phyloP scores from a whole-genome alignment of 1,139 yeast species.

The Tardiomyces blankii region DNA sequence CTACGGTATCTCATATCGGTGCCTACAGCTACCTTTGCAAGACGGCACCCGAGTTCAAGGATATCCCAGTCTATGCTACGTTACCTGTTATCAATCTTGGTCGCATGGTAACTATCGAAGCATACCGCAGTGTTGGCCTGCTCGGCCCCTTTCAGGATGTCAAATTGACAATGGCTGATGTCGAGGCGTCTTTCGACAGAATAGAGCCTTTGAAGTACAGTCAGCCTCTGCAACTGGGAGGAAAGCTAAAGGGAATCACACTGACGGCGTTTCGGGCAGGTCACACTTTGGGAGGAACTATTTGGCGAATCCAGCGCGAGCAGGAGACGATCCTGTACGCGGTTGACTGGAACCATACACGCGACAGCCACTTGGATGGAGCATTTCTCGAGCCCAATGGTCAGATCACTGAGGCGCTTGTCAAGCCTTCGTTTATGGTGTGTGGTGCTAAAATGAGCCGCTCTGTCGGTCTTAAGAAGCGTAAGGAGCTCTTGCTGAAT shows the following conservation, averaged over 20 bases:
- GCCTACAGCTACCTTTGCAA: slow-evolving; percentile 63
- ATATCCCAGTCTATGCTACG: slow-evolving; percentile 76
- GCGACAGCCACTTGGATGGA: slow-evolving; percentile 80
- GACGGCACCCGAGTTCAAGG: slow-evolving; percentile 52
- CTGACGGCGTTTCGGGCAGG: slow-evolving; percentile 88
- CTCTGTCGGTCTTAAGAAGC: slow-evolving; percentile 48
- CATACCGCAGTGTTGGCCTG: slow-evolving; percentile 59
- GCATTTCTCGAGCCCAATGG: slow-evolving; percentile 45
- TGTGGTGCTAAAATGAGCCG: slow-evolving; percentile 62
- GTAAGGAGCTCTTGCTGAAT: slow-evolving; percentile 47
- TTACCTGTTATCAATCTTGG: slow-evolving; percentile 84
- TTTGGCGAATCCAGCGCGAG: slow-evolving; percentile 69
- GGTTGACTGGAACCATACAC: slow-evolving; percentile 91
- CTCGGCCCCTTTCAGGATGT: slow-evolving; percentile 61
- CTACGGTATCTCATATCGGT: slow-evolving; percentile 71
- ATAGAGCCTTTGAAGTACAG: slow-evolving; percentile 63
- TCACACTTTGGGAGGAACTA: slow-evolving; percentile 83
- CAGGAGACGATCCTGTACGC: slow-evolving; percentile 78
- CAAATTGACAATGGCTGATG: slow-evolving; percentile 55
- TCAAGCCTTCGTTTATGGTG: slow-evolving; percentile 76
- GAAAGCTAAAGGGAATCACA: slow-evolving; percentile 48
- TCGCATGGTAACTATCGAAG: slow-evolving; percentile 71
- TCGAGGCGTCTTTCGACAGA: slow-evolving; percentile 69
- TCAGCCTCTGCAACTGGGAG: slow-evolving; percentile 43
- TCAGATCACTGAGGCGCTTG: slow-evolving; percentile 49